These are phyloP conservation scores for Entamoeba invadens DNA, from an alignment of 208 protist species.

Conservation along the genomic window DNA sequence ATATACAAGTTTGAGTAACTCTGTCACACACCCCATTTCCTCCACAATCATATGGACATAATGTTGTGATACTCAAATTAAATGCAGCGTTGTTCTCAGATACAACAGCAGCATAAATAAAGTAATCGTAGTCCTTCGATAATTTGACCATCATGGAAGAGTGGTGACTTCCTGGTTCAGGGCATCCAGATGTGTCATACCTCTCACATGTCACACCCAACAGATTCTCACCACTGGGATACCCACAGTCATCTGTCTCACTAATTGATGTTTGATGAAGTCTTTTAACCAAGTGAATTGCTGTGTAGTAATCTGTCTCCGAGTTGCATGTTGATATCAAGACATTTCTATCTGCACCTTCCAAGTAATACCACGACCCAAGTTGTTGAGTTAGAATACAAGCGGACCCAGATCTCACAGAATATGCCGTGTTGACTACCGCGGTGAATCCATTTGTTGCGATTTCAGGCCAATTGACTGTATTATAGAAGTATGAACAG, in stretches of 20 bases:
- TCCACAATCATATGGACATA: not conserved
- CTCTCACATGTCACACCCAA: not conserved
- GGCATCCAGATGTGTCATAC: not conserved
- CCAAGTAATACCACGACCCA: not conserved
- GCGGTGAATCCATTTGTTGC: not conserved
- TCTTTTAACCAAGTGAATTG: not conserved
- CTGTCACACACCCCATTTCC: not conserved
- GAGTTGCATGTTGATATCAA: not conserved
- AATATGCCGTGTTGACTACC: not conserved
- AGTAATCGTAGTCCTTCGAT: not conserved
- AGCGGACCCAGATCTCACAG: not conserved
- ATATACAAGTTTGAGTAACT: not conserved
- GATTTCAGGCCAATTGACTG: not conserved
- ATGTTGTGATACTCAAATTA: not conserved
- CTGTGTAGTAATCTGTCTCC: not conserved
- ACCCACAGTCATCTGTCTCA: not conserved
- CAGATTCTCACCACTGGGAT: not conserved
- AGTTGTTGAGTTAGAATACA: not conserved
- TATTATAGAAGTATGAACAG: not conserved
- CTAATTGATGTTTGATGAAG: not conserved
- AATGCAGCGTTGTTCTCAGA: not conserved
- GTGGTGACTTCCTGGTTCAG: not conserved
- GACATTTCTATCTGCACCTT: not conserved
- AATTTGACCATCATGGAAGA: not conserved
- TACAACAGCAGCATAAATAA: not conserved